phyloP scores from a whole-genome alignment of 1,284 basidiomycete genomes.

The Gymnopus androsaceus region DNA sequence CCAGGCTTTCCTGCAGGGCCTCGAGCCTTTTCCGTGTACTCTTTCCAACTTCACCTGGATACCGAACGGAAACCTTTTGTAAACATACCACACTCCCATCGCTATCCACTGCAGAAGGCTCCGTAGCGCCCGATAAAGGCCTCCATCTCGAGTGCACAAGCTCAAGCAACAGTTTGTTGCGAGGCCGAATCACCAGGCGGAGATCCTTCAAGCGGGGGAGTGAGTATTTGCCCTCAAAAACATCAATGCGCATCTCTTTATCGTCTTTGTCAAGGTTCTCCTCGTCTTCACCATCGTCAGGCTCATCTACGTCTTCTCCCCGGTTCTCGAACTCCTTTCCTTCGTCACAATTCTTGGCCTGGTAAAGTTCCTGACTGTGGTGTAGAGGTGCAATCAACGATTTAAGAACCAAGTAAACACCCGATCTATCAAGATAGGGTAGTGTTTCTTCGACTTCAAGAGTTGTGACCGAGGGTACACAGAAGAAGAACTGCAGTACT shows the following conservation, averaged over 20 bases:
- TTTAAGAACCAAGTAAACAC: background rate
- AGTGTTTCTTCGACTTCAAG: background rate
- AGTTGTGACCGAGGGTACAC: background rate
- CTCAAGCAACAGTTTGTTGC: background rate
- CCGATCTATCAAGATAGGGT: too few relatives aligned
- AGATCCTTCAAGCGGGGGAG: background rate
- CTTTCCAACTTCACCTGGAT: background rate
- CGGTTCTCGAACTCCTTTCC: too few relatives aligned
- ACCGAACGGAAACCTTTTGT: background rate
- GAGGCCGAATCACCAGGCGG: background rate
- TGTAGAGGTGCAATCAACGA: too few relatives aligned
- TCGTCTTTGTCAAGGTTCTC: background rate
- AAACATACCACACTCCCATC: background rate
- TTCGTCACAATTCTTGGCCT: too few relatives aligned
- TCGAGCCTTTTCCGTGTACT: background rate
- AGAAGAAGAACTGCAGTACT: background rate
- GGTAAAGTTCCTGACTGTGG: too few relatives aligned
- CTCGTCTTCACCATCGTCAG: background rate
- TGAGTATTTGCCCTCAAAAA: too few relatives aligned
- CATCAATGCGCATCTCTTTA: background rate
- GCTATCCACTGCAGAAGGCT: background rate
- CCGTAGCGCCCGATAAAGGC: background rate
- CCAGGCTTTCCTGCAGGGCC: background rate
- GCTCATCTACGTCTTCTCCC: background rate
- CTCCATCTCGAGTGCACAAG: constrained; percentile 1